Evolutionary conservation across 768 basidiomycete genomes (phyloP).

Genomic region (Hydnomerulius pinastri): DNA sequence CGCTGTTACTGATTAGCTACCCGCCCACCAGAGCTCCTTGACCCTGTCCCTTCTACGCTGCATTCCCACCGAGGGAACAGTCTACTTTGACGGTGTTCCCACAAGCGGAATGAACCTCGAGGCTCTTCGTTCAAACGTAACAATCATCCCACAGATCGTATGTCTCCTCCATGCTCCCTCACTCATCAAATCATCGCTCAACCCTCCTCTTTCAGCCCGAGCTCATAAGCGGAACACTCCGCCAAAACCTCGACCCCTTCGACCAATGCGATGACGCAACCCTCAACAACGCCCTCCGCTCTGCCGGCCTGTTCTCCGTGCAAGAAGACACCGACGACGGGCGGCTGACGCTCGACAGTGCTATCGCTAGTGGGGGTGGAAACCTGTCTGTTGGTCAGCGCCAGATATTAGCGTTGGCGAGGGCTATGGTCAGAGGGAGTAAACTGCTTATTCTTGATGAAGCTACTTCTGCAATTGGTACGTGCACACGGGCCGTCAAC

Average conservation of each 20-base stretch:
- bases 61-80: slow-evolving; percentile 53
- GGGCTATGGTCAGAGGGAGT: slow-evolving; percentile 57
- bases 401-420: slow-evolving; percentile 60
- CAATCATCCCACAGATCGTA: slow-evolving; percentile 61
- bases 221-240: slow-evolving; percentile 53
- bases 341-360: slow-evolving; percentile 45
- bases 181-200: slow-evolving; percentile 1
- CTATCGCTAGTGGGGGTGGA: slow-evolving; percentile 42
- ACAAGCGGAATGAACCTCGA: slow-evolving; percentile 53
- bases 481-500: no score
- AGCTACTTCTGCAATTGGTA: slow-evolving; percentile 49
- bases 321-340: slow-evolving; percentile 39
- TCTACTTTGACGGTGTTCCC: slow-evolving; percentile 52
- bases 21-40: slow-evolving; percentile 40
- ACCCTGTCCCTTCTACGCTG: slow-evolving; percentile 57
- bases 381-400: slow-evolving; percentile 57
- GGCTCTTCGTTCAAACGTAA: slow-evolving; percentile 52
- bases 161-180: slow-evolving; percentile 16
- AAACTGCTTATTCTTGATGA: slow-evolving; percentile 62
- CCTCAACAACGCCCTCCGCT: slow-evolving; percentile 48
- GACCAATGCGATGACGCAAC: slow-evolving; percentile 51
- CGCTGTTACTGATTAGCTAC: neutral
- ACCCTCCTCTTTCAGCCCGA: slow-evolving; percentile 38
- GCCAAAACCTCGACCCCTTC: slow-evolving; percentile 62
- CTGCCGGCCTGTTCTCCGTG: slow-evolving; percentile 46